Percentiles rank a stretch among this genome's conserved stretches.
These are phyloP conservation scores for Cytidiella melzeri DNA, from an alignment of 768 basidiomycete genomes.

Conservation along the genomic window DNA sequence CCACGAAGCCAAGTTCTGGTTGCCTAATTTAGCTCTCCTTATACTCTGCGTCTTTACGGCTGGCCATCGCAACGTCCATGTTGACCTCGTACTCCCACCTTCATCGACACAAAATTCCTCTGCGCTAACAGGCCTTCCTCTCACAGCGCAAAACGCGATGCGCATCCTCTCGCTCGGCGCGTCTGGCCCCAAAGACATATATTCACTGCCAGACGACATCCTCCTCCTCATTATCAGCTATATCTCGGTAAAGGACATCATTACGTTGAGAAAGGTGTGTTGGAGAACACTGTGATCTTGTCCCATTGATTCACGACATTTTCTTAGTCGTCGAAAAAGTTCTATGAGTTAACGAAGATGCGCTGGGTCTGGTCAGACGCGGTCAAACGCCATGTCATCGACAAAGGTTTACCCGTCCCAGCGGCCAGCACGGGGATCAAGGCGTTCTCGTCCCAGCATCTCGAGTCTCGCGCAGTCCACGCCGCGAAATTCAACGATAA, in stretches of 20 bases:
- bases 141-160: no score
- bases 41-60: background rate
- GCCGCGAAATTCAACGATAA: constrained; percentile 30
- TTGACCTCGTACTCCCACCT: background rate
- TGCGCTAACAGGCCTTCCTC: background rate
- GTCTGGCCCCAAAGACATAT: constrained; percentile 5
- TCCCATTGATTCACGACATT: constrained; percentile 2
- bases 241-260: constrained; percentile 27
- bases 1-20: background rate
- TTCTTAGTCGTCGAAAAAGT: constrained; percentile 26
- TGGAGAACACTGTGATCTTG: background rate
- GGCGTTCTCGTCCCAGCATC: constrained; percentile 25
- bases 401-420: constrained; percentile 28
- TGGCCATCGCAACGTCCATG: background rate
- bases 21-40: background rate
- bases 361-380: constrained; percentile 34
- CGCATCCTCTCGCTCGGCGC: background rate
- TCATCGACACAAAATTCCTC: background rate
- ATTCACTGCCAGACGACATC: constrained; percentile 29
- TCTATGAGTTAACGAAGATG: constrained; percentile 26
- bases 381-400: constrained; percentile 27
- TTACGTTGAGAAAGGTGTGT: constrained; percentile 27
- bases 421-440: constrained; percentile 23
- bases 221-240: constrained; percentile 27
- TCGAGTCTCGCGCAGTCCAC: constrained; percentile 30